Evolutionary conservation across 1,284 basidiomycete genomes (phyloP).

Genomic region (Fomitiporia mediterranea): DNA sequence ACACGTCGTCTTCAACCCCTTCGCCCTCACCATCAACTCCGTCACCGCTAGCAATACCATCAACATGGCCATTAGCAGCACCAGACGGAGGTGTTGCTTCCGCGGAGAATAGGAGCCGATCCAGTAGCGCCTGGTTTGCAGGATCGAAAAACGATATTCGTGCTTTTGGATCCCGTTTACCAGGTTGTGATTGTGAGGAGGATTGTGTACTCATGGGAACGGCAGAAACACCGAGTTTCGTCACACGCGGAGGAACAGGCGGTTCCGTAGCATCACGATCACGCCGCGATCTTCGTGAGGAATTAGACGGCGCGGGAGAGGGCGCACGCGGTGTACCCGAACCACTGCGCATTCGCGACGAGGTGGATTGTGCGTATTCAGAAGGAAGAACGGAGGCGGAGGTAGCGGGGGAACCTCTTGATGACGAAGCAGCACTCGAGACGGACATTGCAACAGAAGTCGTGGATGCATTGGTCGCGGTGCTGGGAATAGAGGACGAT

Average conservation of each 20-base stretch:
- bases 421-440: constrained; percentile 17
- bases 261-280: constrained; percentile 6
- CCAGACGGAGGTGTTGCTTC: constrained; percentile 16
- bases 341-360: constrained; percentile 5
- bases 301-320: constrained; percentile 14
- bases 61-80: constrained; percentile 21
- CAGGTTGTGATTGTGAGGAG: constrained; percentile 22
- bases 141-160: constrained; percentile 79
- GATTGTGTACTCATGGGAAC: background rate
- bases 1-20: constrained; percentile 41
- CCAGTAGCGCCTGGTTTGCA: constrained; percentile 64
- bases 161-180: constrained; percentile 56
- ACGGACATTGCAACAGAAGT: constrained; percentile 23
- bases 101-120: constrained; percentile 53
- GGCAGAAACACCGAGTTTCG: background rate
- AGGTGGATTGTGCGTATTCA: background rate
- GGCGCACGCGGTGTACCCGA: constrained; percentile 7
- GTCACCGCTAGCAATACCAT: constrained; percentile 14
- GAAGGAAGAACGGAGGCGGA: background rate
- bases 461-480: constrained; percentile 25
- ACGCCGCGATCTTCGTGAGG: constrained; percentile 14
- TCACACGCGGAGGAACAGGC: constrained; percentile 5
- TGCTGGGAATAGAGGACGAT: constrained; percentile 25
- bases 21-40: constrained; percentile 28
- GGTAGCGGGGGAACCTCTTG: constrained; percentile 14